Evolutionary conservation across 306 rosid genomes (phyloP), one percentile per base, ranked within the genome.

Genomic region (Corylus heterophylla): DNA sequence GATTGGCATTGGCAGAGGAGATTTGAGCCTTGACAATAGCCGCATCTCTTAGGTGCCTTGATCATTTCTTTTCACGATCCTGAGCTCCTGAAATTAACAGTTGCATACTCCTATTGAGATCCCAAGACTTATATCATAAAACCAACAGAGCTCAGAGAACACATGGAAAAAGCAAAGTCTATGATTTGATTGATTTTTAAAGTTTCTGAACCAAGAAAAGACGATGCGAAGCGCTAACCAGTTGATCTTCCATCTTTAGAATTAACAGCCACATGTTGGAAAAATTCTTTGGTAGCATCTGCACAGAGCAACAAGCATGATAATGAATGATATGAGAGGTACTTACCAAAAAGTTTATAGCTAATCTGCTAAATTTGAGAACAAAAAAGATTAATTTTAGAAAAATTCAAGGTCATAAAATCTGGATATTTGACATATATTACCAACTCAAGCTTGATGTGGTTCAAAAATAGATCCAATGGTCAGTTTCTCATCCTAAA

Each of bases 221-320:
- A 52, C 25, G 16, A 37, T 45, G 68, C 61, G 66, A 64, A 66
- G 61, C 70, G 79, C 93, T 76, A 76, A 89, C 97, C 93, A 27
- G 58, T 73, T 67, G 88, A 69, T 79, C 81, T 87, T 80, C 84
- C 85, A 74, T 88, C 88, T 81, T 86, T 77, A 51, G 73, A 87
- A 74, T 63, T 80, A 81, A 75, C 85, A 42, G 97, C 95, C 66
- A 75, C 71, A 12, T 83, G 79, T 74, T 89, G 76, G 47, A 92
- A 94, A 84, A 89, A 94, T 0, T 85, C 92, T 86, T 86, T 94
- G 83, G 91, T 83, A 77, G 97, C 97, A 91, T 94, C 97, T 94
- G 88, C 81, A 61, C 63, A 76, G 20, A 50, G 51, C 58, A 85
- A 77, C 48, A 85, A 78, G 70, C 73, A 71, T 39, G 16, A 62